Base-by-base conservation (phyloP, 2,329 filamentous ascomycete genomes). In the Zasmidium citrigriseum region DNA sequence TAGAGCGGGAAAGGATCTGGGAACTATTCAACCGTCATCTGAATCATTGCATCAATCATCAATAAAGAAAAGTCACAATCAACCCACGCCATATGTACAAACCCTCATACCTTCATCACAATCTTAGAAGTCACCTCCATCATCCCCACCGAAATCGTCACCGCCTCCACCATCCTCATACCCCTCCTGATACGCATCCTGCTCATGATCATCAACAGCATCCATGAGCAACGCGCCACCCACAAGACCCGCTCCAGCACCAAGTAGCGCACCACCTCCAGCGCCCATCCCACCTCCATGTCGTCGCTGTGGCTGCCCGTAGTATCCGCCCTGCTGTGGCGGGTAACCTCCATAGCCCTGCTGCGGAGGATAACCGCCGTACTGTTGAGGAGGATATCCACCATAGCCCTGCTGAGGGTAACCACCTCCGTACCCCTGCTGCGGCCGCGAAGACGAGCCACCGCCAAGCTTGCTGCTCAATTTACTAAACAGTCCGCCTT, bases 221-320 rank as follows among this genome's bases (percentile, higher is more conserved):
- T 89, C 77, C 52, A 93, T 80, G 1, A 96, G 75, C 68, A 96
- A 62, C 61, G 86, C 83, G 55, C 92, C 92, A 66, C 91, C 93
- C 1, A 96, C 68, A 71, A 96, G 70, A 73, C 92, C 92, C 63
- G 89, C 92, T 65, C 91, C 92, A 3, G 90, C 74, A 77, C 92
- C 92, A 46, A 96, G 78, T 21, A 90, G 90, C 9, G 88, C 86
- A 52, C 87, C 91, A 49, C 90, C 91, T 1, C 82, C 85, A 59
- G 84, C 81, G n/a, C 90, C 90, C 76, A 93, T 79, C 1, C 82
- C 82, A 2, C 66, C 65, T 3, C 80, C 77, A 22, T 64, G 64
- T 54, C 75, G 76, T 67, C 79, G 80, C 59, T 77, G 80, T 57
- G 77, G 75, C 23, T 70, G 70, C 62, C 74, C 63, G 4, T 60